Percentiles rank a stretch among this genome's conserved stretches.
These are phyloP conservation scores for Fusarium sterilihyphosum DNA, from an alignment of 2,329 filamentous ascomycete genomes.

Conservation along the genomic window DNA sequence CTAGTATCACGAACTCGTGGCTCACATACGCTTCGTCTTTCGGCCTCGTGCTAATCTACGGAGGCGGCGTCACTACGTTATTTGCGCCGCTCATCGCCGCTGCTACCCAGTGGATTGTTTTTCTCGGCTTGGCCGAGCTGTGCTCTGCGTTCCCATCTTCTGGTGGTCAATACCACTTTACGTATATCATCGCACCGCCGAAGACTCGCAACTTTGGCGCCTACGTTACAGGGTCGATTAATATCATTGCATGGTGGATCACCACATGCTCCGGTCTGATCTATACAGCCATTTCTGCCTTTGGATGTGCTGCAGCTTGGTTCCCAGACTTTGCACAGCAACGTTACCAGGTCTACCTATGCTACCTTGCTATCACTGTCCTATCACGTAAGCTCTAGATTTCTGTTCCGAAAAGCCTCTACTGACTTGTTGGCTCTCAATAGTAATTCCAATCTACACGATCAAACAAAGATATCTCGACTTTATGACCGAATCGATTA, in stretches of 20 bases:
- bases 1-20: not conserved
- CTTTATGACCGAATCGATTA: not conserved
- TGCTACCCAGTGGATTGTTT: not conserved
- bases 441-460: not conserved
- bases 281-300: not conserved
- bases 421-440: accelerated
- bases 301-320: not conserved
- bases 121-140: not conserved
- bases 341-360: not conserved
- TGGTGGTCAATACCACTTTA: not conserved
- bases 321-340: not conserved
- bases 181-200: not conserved
- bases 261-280: not conserved
- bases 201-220: not conserved
- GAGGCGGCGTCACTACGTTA: not conserved
- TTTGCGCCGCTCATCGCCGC: not conserved
- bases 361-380: not conserved
- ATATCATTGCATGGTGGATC: not conserved
- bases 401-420: accelerated
- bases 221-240: not conserved
- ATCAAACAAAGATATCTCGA: not conserved
- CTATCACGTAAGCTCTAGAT: not conserved
- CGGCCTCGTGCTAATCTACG: not conserved
- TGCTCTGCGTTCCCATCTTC: not conserved
- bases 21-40: not conserved